phyloP scores from a whole-genome alignment of 192 early-diverging fungal genomes.

The Gryganskiella cystojenkinii region DNA sequence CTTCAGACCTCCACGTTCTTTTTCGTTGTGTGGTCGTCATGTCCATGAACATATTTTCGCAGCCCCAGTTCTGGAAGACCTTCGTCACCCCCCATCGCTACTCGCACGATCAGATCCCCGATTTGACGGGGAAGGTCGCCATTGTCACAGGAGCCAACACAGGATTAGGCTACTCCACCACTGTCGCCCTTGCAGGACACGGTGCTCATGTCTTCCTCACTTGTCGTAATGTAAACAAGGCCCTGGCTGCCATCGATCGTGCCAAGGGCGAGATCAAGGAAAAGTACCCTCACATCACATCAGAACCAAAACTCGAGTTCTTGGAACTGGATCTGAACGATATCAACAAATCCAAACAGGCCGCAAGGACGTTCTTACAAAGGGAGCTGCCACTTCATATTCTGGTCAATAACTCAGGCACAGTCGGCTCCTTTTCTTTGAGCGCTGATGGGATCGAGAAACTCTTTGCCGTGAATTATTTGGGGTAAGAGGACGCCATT shows the following conservation, averaged over 20 bases:
- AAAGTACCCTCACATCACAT: constrained; percentile 3
- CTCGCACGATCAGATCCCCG: constrained; percentile 40
- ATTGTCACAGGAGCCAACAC: constrained; percentile 63
- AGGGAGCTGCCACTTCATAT: constrained; percentile 58
- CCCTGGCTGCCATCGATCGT: constrained; percentile 11
- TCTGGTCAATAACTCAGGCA: constrained; percentile 55
- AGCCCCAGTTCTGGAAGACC: constrained; percentile 23
- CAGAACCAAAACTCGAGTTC: constrained; percentile 44
- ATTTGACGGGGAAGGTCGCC: constrained; percentile 52
- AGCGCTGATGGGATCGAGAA: constrained; percentile 54
- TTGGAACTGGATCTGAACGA: constrained; percentile 41
- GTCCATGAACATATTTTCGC: not conserved
- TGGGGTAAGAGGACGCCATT: constrained; percentile 31
- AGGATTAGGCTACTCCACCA: constrained; percentile 49
- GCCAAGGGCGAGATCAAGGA: constrained; percentile 32
- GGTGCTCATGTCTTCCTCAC: constrained; percentile 37
- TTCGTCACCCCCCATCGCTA: constrained; percentile 2
- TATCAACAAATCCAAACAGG: constrained; percentile 7
- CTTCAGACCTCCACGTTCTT: too few relatives aligned
- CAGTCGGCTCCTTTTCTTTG: constrained; percentile 28
- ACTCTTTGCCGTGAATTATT: constrained; percentile 61
- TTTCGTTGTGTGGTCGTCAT: too few relatives aligned
- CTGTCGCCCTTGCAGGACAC: constrained; percentile 24
- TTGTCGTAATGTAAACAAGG: constrained; percentile 16
- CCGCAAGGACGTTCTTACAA: constrained; percentile 47